A percentile compares a stretch with the other conserved stretches of the same genome.
Conservation (phyloP, 257 asterid species). For the Jacaranda mimosifolia region DNA sequence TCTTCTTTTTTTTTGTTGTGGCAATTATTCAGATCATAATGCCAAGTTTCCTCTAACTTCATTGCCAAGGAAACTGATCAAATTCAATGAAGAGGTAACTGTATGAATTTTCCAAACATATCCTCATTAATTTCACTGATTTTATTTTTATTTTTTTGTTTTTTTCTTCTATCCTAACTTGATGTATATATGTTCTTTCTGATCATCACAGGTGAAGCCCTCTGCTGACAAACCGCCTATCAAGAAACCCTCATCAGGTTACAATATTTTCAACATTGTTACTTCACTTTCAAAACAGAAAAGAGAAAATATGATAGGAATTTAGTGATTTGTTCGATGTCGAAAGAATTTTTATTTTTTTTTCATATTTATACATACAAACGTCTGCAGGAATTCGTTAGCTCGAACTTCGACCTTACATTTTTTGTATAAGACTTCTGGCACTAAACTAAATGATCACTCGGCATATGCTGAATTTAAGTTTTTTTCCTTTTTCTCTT, state of each 20-base stretch:
- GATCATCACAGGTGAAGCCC: conserved; percentile 49
- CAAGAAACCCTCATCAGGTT: conserved; percentile 51
- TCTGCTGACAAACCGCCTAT: conserved; percentile 37
- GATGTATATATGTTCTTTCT: background rate
- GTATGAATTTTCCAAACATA: conserved; percentile 34
- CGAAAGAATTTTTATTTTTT: background rate
- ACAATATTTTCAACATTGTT: background rate
- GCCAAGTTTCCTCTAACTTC: conserved; percentile 40
- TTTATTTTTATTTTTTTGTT: background rate
- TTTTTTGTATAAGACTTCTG: no score
- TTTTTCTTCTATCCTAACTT: background rate
- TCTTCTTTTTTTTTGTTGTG: background rate
- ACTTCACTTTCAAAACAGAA: background rate
- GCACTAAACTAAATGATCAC: no score
- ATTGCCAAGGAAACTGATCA: conserved; percentile 60
- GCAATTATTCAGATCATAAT: conserved; percentile 42
- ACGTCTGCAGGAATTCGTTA: no score
- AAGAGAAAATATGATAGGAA: no score
- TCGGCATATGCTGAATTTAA: no score
- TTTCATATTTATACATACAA: background rate
- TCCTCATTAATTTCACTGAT: background rate
- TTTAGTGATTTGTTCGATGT: no score
- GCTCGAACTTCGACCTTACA: no score
- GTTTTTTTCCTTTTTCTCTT: no score
- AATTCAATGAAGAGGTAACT: conserved; percentile 40